A percentile compares a stretch with the other conserved stretches of the same genome.
Conservation (phyloP, 2,329 filamentous ascomycete species). For the Tolypocladium tundrense region DNA sequence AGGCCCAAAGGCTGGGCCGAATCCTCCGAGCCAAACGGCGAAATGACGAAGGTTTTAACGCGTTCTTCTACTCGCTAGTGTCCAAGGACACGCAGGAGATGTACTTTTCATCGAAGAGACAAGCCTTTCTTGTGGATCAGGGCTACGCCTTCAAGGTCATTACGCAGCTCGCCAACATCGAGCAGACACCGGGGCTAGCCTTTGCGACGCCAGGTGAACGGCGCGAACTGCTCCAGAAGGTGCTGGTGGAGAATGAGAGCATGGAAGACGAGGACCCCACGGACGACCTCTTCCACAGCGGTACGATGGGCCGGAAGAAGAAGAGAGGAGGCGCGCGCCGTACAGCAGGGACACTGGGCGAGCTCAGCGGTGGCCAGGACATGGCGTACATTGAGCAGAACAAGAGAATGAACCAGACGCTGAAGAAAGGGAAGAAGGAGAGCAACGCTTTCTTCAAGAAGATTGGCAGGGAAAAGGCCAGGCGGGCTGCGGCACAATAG, state of each 20-base stretch:
- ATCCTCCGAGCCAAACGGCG: constrained; percentile 90
- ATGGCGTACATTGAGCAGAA: constrained; percentile 95
- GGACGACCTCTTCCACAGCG: constrained; percentile 30
- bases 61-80: constrained; percentile 96
- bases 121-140: constrained; percentile 95
- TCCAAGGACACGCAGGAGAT: constrained; percentile 97
- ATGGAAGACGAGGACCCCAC: constrained; percentile 60
- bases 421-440: constrained; percentile 28
- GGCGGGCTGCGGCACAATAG: constrained; percentile 22
- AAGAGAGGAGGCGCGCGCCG: constrained; percentile 56
- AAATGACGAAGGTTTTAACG: constrained; percentile 97
- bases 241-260: constrained; percentile 77
- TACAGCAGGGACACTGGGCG: constrained; percentile 75
- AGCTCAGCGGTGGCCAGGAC: constrained; percentile 82
- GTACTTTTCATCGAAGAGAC: constrained; percentile 93
- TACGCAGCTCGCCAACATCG: constrained; percentile 85
- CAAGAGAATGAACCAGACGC: constrained; percentile 49
- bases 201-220: constrained; percentile 73
- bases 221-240: constrained; percentile 77
- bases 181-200: constrained; percentile 68
- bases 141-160: constrained; percentile 99
- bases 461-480: constrained; percentile 29
- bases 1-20: constrained; percentile 85
- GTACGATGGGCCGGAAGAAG: constrained; percentile 34
- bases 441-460: constrained; percentile 31